Evolutionary conservation across 495 filamentous ascomycete genomes (phyloP).

Genomic region (Choiromyces venosus): DNA sequence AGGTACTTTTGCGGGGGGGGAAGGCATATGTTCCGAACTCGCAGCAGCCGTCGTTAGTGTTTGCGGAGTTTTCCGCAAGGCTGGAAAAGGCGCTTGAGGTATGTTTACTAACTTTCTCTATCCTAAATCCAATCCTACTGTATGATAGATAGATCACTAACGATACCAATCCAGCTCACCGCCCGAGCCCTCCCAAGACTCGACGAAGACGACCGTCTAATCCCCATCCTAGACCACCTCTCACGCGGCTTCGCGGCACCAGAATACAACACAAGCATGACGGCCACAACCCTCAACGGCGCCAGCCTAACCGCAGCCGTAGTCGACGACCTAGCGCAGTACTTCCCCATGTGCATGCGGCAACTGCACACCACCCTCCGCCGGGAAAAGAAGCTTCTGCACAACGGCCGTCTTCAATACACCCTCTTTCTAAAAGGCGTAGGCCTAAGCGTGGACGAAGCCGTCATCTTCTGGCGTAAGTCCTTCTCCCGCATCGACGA

Average conservation of each 20-base stretch:
- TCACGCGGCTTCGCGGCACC: conserved; percentile 88
- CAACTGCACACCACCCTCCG: conserved; percentile 78
- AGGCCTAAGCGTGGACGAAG: conserved; percentile 83
- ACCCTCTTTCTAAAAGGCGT: conserved; percentile 96
- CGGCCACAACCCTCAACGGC: conserved; percentile 52
- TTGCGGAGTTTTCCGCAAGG: conserved; percentile 72
- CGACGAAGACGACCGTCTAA: conserved; percentile 93
- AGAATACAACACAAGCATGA: conserved; percentile 65
- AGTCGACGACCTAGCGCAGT: conserved; percentile 72
- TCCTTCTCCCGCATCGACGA: conserved; percentile 78
- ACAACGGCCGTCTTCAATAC: conserved; percentile 92
- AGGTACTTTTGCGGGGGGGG: conserved; percentile 69
- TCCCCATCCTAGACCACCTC: conserved; percentile 87
- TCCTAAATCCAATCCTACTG: not conserved
- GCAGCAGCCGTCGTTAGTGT: conserved; percentile 80
- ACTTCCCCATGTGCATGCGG: conserved; percentile 94
- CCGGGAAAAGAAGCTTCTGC: conserved; percentile 81
- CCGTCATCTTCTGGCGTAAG: conserved; percentile 87
- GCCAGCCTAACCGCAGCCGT: conserved; percentile 69
- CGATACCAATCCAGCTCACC: conserved; percentile 56
- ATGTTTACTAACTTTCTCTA: conserved; percentile 28
- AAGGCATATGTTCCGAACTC: conserved; percentile 86
- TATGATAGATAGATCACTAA: conserved; percentile 25
- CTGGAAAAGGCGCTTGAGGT: conserved; percentile 80
- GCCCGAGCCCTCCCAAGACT: conserved; percentile 82